A percentile compares a stretch with the other conserved stretches of the same genome.
Evolutionary conservation across 2,329 filamentous ascomycete species (phyloP).

Genomic region (Colletotrichum truncatum): DNA sequence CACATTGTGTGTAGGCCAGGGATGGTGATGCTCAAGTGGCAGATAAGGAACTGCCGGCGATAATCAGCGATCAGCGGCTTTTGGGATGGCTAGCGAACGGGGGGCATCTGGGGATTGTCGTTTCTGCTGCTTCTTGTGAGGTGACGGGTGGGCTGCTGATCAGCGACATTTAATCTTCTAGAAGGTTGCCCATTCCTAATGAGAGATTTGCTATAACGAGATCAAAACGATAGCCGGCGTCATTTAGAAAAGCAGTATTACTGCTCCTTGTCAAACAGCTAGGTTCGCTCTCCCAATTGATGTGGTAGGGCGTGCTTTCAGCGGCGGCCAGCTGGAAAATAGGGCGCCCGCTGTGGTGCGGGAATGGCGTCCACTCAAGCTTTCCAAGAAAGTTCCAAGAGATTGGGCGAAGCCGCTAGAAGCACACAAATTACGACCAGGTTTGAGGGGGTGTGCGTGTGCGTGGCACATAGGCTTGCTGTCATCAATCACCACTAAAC

Average conservation of each 20-base stretch:
- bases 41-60: conserved; percentile 28
- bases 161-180: conserved; percentile 7
- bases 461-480: neutral
- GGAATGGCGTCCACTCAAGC: conserved; percentile 31
- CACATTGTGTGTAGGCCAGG: neutral
- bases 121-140: neutral
- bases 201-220: neutral
- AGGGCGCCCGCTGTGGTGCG: conserved; percentile 26
- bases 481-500: neutral
- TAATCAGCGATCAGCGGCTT: conserved; percentile 20
- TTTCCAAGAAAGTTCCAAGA: conserved; percentile 33
- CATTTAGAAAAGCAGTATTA: neutral
- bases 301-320: conserved; percentile 21
- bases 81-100: neutral
- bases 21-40: conserved; percentile 1
- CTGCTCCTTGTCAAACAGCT: neutral
- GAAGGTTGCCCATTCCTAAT: conserved; percentile 16
- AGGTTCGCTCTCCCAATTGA: too few species aligned
- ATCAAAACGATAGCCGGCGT: neutral
- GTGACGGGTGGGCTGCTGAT: neutral
- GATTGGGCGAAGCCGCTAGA: conserved; percentile 31
- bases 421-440: conserved; percentile 16
- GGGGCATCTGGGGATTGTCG: neutral
- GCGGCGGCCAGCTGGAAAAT: conserved; percentile 15
- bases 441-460: conserved; percentile 6